Evolutionary conservation across 352 stramenopile species (phyloP).

Genomic region (Phytophthora aleatoria): DNA sequence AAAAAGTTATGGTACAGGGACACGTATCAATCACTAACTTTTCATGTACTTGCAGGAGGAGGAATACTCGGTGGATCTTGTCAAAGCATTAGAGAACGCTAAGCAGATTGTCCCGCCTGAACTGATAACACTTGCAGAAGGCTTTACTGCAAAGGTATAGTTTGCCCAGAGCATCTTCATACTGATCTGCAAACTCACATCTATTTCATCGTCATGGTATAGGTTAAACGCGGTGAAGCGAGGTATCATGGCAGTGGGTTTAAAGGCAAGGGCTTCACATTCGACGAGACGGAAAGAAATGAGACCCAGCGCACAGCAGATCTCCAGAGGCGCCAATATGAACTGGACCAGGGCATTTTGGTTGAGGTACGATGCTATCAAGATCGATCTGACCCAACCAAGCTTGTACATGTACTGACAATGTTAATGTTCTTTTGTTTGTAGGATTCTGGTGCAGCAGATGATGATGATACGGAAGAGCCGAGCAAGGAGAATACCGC

Average conservation of each 20-base stretch:
- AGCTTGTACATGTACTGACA: constrained; percentile 7
- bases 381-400: background rate
- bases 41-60: constrained; percentile 83
- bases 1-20: background rate
- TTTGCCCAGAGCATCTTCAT: background rate
- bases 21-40: constrained; percentile 13
- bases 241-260: constrained; percentile 96
- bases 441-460: constrained; percentile 52
- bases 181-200: background rate
- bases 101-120: constrained; percentile 86
- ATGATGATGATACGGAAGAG: constrained; percentile 66
- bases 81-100: constrained; percentile 94
- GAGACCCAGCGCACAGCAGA: constrained; percentile 94
- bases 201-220: constrained; percentile 7
- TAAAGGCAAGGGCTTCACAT: constrained; percentile 98
- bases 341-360: constrained; percentile 85
- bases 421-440: constrained; percentile 6
- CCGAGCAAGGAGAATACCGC: constrained; percentile 27
- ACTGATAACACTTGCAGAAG: constrained; percentile 91
- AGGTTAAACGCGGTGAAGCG: constrained; percentile 95
- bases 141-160: constrained; percentile 94
- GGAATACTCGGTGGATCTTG: constrained; percentile 97
- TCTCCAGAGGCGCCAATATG: constrained; percentile 91
- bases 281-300: constrained; percentile 97
- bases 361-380: constrained; percentile 52